Evolutionary conservation across 441 rosid genomes (phyloP).

Genomic region (Sinapis alba): DNA sequence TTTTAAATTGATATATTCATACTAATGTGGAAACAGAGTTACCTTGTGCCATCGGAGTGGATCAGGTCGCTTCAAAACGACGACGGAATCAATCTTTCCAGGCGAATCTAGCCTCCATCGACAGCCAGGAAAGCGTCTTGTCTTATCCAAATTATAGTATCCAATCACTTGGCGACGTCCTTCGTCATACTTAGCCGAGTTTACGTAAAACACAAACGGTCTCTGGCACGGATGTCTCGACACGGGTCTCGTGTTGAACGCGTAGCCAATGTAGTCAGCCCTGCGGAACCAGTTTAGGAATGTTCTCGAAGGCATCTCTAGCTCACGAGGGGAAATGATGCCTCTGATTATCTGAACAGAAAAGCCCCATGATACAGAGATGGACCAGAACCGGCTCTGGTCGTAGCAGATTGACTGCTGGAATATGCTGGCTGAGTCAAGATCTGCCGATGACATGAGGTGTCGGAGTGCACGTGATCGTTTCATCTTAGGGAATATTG

Average conservation of each 20-base stretch:
- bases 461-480: constrained; percentile 57
- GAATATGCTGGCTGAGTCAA: constrained; percentile 76
- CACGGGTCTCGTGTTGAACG: constrained; percentile 87
- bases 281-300: constrained; percentile 82
- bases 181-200: constrained; percentile 49
- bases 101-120: constrained; percentile 77
- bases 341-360: constrained; percentile 76
- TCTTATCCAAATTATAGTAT: constrained; percentile 46
- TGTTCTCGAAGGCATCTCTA: constrained; percentile 85
- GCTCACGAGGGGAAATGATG: constrained; percentile 79
- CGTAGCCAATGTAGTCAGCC: constrained; percentile 78
- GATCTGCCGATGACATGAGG: constrained; percentile 56
- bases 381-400: constrained; percentile 58
- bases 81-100: constrained; percentile 51
- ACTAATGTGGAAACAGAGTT: not conserved
- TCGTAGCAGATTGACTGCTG: constrained; percentile 92
- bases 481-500: constrained; percentile 66
- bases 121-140: constrained; percentile 51
- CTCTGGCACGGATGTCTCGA: constrained; percentile 73
- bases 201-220: constrained; percentile 72
- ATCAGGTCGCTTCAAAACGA: constrained; percentile 71
- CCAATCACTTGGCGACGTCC: constrained; percentile 62
- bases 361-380: constrained; percentile 88
- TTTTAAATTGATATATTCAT: too few relatives aligned
- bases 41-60: constrained; percentile 74